Conservation (phyloP, 1,139 yeast species). For the Zygosaccharomyces pseudobailii region DNA sequence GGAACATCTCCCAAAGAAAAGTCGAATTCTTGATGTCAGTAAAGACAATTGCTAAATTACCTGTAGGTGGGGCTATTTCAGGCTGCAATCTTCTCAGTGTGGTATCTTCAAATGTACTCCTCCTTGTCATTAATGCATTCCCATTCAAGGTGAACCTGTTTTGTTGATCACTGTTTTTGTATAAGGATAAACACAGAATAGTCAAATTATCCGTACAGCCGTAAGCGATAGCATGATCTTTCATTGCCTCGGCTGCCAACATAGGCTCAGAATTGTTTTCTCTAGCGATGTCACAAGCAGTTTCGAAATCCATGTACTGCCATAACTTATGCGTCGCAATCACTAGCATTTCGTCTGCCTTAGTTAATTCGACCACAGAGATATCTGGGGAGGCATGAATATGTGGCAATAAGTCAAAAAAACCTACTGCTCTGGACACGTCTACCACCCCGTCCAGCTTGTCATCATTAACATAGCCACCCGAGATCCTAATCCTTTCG, state of each 20-base stretch:
- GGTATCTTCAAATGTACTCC: constrained; percentile 68
- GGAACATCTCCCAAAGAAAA: constrained; percentile 85
- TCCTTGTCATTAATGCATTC: constrained; percentile 36
- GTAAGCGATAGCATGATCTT: constrained; percentile 92
- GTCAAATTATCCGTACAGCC: constrained; percentile 83
- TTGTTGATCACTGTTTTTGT: constrained; percentile 42
- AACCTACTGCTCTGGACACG: constrained; percentile 90
- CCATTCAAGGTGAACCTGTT: constrained; percentile 36
- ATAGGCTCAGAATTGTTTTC: constrained; percentile 80
- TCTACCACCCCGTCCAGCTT: constrained; percentile 77
- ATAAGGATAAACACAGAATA: constrained; percentile 73
- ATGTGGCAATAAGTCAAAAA: constrained; percentile 79
- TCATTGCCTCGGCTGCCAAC: constrained; percentile 86
- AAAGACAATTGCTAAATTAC: constrained; percentile 90
- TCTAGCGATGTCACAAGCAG: constrained; percentile 87
- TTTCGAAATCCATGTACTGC: constrained; percentile 77
- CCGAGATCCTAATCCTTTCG: constrained; percentile 82
- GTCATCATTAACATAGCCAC: constrained; percentile 88
- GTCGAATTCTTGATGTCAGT: constrained; percentile 97
- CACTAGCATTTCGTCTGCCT: constrained; percentile 80
- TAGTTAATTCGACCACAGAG: constrained; percentile 53
- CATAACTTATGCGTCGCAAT: constrained; percentile 80
- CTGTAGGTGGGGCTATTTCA: constrained; percentile 95
- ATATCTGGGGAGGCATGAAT: constrained; percentile 86
- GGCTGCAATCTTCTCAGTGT: constrained; percentile 78